phyloP scores from a whole-genome alignment of 192 early-diverging fungal genomes.

The Linnemannia zychae region DNA sequence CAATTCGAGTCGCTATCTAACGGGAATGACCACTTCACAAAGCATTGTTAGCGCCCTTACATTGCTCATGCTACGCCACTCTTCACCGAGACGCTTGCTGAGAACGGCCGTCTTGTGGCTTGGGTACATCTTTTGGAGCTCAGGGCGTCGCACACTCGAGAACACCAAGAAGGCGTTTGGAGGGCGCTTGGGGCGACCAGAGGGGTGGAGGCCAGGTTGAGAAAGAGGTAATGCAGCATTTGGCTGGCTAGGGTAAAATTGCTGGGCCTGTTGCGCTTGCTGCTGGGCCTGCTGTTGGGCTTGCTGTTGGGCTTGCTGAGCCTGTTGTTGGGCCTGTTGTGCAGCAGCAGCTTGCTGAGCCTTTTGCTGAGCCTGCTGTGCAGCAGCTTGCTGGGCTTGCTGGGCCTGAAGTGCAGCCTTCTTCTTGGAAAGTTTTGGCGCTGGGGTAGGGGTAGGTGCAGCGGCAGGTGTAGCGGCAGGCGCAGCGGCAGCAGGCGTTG shows the following conservation, averaged over 20 bases:
- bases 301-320: slow-evolving; percentile 35
- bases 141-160: slow-evolving; percentile 73
- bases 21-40: too few relatives aligned
- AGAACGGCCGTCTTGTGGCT: slow-evolving; percentile 72
- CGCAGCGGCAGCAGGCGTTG: neutral
- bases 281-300: slow-evolving; percentile 11
- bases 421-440: neutral
- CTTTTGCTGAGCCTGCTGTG: neutral
- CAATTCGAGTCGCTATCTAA: too few relatives aligned
- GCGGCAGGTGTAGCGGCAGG: neutral
- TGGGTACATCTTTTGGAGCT: slow-evolving; percentile 70
- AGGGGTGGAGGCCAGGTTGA: slow-evolving; percentile 33
- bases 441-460: slow-evolving; percentile 2
- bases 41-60: slow-evolving; percentile 46
- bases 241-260: slow-evolving; percentile 20
- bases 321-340: slow-evolving; percentile 25
- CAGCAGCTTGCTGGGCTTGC: too few relatives aligned
- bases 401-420: neutral
- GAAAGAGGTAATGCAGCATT: slow-evolving; percentile 1
- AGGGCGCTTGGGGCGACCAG: slow-evolving; percentile 68
- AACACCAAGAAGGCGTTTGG: slow-evolving; percentile 79
- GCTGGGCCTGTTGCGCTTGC: slow-evolving; percentile 28
- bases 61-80: slow-evolving; percentile 69
- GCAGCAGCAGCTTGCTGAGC: slow-evolving; percentile 5
- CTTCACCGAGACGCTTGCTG: slow-evolving; percentile 76